Percentiles rank a stretch among this genome's conserved stretches.
These are phyloP conservation scores for Xylaria sp. DNA, from an alignment of 2,329 filamentous ascomycete genomes.

Conservation along the genomic window DNA sequence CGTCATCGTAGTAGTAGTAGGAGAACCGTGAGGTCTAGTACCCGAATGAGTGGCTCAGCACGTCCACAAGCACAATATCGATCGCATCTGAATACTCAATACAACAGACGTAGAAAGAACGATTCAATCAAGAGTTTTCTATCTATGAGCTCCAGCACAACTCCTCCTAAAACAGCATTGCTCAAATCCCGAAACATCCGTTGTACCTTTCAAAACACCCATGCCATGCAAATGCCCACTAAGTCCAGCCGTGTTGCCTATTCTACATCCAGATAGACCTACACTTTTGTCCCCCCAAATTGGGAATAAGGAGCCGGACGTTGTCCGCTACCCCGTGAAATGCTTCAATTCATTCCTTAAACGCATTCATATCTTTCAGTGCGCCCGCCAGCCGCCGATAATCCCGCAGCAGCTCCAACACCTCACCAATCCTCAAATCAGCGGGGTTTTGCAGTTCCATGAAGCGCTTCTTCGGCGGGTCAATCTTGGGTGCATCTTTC, in stretches of 20 bases:
- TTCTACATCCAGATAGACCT: background rate
- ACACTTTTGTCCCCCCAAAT: background rate
- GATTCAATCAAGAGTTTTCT: background rate
- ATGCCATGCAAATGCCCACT: conserved; percentile 32
- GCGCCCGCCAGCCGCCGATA: conserved; percentile 73
- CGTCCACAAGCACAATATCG: background rate
- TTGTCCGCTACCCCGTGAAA: background rate
- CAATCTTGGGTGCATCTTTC: conserved; percentile 60
- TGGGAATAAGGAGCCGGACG: background rate
- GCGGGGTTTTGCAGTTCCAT: conserved; percentile 72
- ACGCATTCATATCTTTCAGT: conserved; percentile 66
- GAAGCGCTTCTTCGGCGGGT: conserved; percentile 74
- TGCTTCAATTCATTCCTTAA: conserved; percentile 55
- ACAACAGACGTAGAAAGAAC: background rate
- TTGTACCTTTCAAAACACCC: conserved; percentile 15
- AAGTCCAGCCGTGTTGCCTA: background rate
- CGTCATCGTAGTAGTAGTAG: background rate
- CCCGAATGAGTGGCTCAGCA: background rate
- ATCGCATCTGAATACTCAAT: background rate
- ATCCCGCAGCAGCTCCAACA: conserved; percentile 72
- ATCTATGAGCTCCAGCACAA: background rate
- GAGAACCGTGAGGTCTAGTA: background rate
- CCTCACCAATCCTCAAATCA: conserved; percentile 75
- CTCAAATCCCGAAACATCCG: conserved; percentile 4
- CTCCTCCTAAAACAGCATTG: background rate